phyloP scores from a whole-genome alignment of 2,329 filamentous ascomycete genomes.

The Trichoderma koningii region DNA sequence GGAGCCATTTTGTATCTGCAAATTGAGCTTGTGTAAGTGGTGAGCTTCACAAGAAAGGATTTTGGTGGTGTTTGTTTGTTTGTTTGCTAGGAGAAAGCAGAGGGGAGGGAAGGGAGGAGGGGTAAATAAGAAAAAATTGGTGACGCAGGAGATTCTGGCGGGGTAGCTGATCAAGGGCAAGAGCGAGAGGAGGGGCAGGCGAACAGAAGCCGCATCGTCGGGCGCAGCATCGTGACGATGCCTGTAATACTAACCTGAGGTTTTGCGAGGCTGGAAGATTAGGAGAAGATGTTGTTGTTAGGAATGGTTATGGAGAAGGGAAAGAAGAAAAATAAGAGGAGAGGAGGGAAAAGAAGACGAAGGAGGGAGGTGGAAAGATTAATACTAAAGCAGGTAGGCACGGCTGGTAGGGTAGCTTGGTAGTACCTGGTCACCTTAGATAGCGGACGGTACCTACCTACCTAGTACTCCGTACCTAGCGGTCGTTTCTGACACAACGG shows the following conservation, averaged over 20 bases:
- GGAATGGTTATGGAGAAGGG: constrained; percentile 14
- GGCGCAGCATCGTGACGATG: background rate
- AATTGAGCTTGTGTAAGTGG: constrained; percentile 29
- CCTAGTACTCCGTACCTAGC: too few species aligned
- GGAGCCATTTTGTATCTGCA: constrained; percentile 31
- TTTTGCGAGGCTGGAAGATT: background rate
- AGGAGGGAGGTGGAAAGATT: constrained; percentile 27
- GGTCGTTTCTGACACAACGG: constrained; percentile 15
- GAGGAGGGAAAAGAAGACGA: constrained; percentile 5
- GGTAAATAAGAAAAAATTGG: constrained; percentile 28
- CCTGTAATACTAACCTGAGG: constrained; percentile 12
- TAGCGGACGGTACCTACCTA: too few species aligned
- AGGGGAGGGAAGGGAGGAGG: constrained; percentile 32
- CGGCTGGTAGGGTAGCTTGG: too few species aligned
- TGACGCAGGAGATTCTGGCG: constrained; percentile 22
- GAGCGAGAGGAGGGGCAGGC: constrained; percentile 5
- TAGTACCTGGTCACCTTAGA: too few species aligned
- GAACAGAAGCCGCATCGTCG: background rate
- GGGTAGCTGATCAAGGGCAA: constrained; percentile 22
- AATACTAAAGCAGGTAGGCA: constrained; percentile 6
- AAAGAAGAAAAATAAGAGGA: constrained; percentile 8
- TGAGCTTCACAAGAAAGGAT: constrained; percentile 25
- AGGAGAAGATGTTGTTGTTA: background rate
- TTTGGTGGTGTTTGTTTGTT: background rate
- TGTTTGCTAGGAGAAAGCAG: constrained; percentile 17